These are phyloP conservation scores for Ogataea salicorniae DNA, from an alignment of 805 yeast genomes.

Conservation along the genomic window DNA sequence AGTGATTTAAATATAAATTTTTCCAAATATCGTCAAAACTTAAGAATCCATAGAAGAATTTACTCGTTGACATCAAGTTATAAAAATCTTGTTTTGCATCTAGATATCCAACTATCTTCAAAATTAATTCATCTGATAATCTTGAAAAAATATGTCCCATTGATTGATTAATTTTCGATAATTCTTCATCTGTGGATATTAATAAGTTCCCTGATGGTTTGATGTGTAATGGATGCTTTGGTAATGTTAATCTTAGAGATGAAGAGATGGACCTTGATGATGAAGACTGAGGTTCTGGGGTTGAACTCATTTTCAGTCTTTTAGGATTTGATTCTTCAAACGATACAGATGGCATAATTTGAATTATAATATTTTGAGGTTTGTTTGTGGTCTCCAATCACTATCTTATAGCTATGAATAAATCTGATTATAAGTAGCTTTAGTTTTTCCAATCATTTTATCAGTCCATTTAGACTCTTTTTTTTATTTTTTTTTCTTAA, in stretches of 20 bases:
- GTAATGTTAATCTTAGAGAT: constrained; percentile 21
- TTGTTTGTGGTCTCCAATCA: no score
- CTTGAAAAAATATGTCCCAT: constrained; percentile 47
- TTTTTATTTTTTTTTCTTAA: no score
- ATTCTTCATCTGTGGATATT: constrained; percentile 16
- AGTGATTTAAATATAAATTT: constrained; percentile 38
- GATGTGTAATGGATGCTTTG: constrained; percentile 66
- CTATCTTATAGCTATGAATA: no score
- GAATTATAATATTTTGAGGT: no score
- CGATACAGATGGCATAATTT: no score
- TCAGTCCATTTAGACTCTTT: no score
- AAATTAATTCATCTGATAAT: constrained; percentile 61
- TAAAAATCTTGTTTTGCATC: constrained; percentile 43
- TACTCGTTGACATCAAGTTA: constrained; percentile 53
- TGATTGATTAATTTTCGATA: constrained; percentile 25
- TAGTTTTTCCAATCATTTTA: no score
- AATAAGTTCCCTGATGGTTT: constrained; percentile 66
- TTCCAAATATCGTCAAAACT: constrained; percentile 84
- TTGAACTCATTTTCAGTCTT: not conserved
- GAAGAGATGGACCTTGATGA: constrained; percentile 15
- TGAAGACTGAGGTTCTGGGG: not conserved
- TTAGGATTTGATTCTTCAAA: not conserved
- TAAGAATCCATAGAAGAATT: constrained; percentile 63
- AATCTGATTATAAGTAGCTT: no score
- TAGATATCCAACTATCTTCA: constrained; percentile 47